Percentiles rank a stretch among this genome's conserved stretches.
Evolutionary conservation across 2,329 filamentous ascomycete genomes (phyloP).

Genomic region (Penicillium sp.): DNA sequence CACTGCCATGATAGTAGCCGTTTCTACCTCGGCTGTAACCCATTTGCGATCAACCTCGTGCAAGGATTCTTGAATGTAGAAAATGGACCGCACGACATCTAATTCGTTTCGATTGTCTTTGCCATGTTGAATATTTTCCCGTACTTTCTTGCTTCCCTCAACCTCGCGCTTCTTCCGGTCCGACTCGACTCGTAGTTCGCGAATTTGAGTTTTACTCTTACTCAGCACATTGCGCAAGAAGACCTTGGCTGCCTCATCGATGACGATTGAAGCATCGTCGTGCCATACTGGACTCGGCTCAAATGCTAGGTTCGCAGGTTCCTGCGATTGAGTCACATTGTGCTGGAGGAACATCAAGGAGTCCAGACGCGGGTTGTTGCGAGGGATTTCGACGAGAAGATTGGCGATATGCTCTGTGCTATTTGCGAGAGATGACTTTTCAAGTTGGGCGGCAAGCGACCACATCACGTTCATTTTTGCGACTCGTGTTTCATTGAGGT

Average conservation of each 20-base stretch:
- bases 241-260: constrained; percentile 81
- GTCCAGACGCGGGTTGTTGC: constrained; percentile 85
- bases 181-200: constrained; percentile 75
- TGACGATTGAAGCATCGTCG: constrained; percentile 82
- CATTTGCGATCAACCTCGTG: constrained; percentile 81
- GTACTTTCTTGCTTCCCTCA: constrained; percentile 69
- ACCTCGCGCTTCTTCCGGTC: constrained; percentile 86
- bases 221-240: constrained; percentile 88
- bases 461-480: constrained; percentile 81
- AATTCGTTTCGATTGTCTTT: constrained; percentile 88
- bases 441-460: constrained; percentile 74
- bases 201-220: constrained; percentile 83
- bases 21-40: constrained; percentile 87
- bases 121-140: constrained; percentile 75
- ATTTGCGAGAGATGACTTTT: constrained; percentile 72
- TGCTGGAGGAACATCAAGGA: constrained; percentile 98
- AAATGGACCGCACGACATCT: constrained; percentile 76
- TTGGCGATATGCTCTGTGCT: constrained; percentile 71
- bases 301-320: constrained; percentile 80
- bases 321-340: constrained; percentile 78
- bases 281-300: constrained; percentile 97
- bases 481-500: constrained; percentile 86
- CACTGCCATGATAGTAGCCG: constrained; percentile 82
- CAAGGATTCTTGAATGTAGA: constrained; percentile 77
- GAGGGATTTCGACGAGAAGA: constrained; percentile 74